Conservation (phyloP, 305 asterid genomes). For the Nicotiana rustica region DNA sequence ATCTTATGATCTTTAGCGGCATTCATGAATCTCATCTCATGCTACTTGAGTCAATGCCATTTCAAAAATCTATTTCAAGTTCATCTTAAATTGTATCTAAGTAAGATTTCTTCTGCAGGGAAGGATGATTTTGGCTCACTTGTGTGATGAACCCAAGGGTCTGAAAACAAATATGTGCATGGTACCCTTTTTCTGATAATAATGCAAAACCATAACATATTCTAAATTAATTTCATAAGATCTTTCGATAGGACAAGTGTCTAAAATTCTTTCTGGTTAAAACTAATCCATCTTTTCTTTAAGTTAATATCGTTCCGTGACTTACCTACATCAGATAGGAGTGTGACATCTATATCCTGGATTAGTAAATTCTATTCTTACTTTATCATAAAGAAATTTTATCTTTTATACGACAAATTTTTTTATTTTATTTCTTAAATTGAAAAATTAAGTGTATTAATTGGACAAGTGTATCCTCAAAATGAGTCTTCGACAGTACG, state of each 20-base stretch:
- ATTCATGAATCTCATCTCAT: conserved; percentile 20
- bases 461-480: neutral
- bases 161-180: conserved; percentile 94
- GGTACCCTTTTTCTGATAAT: conserved; percentile 55
- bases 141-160: conserved; percentile 98
- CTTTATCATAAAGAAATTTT: neutral
- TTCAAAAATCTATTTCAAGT: neutral
- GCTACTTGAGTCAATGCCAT: conserved; percentile 12
- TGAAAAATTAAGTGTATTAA: neutral
- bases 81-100: conserved; percentile 36
- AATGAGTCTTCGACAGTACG: neutral
- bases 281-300: neutral
- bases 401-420: neutral
- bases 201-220: too few relatives aligned
- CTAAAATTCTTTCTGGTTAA: neutral
- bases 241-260: neutral
- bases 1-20: neutral
- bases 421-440: neutral
- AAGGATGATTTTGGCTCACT: conserved; percentile 90
- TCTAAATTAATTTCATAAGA: conserved; percentile 8
- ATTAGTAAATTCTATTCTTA: conserved; percentile 1
- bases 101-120: conserved; percentile 66
- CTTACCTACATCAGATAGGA: neutral
- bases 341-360: neutral
- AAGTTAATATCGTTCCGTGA: neutral